phyloP scores from a whole-genome alignment of 192 early-diverging fungal species.

The Oehlia diaphana region DNA sequence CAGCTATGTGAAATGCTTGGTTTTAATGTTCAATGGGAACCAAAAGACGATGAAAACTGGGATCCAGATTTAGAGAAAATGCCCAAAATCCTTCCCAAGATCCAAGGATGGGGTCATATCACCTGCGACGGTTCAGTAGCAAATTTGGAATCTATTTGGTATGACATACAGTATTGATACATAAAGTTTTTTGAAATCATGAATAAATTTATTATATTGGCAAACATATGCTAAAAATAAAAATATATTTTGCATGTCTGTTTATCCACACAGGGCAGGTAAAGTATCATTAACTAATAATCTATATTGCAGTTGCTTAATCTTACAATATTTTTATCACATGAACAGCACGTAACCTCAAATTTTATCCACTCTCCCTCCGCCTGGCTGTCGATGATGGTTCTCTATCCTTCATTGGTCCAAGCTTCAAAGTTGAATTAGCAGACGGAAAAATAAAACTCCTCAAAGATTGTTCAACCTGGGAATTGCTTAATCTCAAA shows the following conservation, averaged over 20 bases:
- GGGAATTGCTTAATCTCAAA: conserved; percentile 5
- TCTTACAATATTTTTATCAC: too few species aligned
- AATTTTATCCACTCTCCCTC: conserved; percentile 1
- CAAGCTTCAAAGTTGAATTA: not conserved
- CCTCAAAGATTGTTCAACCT: not conserved
- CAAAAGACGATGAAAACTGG: not conserved
- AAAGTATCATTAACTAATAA: not conserved
- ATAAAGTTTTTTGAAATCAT: too few species aligned
- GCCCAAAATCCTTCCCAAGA: not conserved
- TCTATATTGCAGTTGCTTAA: too few species aligned
- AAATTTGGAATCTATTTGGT: conserved; percentile 15
- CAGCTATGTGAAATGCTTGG: conserved; percentile 4
- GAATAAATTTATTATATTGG: too few species aligned
- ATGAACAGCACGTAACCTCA: conserved; percentile 2
- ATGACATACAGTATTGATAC: not conserved
- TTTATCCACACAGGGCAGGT: not conserved
- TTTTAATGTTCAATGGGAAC: not conserved
- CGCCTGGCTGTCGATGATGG: not conserved
- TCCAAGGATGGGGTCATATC: conserved; percentile 8
- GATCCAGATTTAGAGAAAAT: not conserved
- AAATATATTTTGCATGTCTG: not conserved
- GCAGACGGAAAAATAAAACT: not conserved
- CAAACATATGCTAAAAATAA: too few species aligned
- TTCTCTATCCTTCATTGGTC: not conserved
- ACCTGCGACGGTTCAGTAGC: conserved; percentile 12